Conservation (phyloP, 1,139 yeast genomes). For the Pichiaceae sp. region DNA sequence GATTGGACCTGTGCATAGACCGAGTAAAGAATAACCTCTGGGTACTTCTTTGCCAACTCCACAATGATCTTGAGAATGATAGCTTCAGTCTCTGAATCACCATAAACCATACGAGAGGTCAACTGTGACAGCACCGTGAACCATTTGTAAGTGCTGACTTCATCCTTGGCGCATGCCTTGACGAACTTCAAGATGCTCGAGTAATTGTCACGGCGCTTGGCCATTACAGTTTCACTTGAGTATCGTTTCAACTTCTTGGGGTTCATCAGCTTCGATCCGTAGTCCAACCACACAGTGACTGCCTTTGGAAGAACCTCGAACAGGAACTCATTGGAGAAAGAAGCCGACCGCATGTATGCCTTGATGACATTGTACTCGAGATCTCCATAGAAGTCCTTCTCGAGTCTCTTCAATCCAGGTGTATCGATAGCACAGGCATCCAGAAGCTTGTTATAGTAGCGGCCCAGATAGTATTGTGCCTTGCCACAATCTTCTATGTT, state of each 20-base stretch:
- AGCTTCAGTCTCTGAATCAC: slow-evolving; percentile 47
- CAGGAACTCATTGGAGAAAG: slow-evolving; percentile 59
- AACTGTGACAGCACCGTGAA: slow-evolving; percentile 83
- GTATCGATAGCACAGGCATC: slow-evolving; percentile 38
- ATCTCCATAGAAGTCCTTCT: slow-evolving; percentile 43
- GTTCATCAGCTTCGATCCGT: slow-evolving; percentile 37
- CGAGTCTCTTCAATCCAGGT: slow-evolving; percentile 17
- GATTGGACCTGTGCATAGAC: slow-evolving; percentile 70
- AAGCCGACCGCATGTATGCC: slow-evolving; percentile 59
- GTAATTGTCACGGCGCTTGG: slow-evolving; percentile 30
- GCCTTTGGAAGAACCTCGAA: slow-evolving; percentile 87
- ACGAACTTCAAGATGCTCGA: slow-evolving; percentile 47
- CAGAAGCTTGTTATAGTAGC: slow-evolving; percentile 67
- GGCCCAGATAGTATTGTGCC: slow-evolving; percentile 74
- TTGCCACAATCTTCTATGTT: slow-evolving; percentile 39
- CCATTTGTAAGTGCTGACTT: slow-evolving; percentile 61
- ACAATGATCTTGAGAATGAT: slow-evolving; percentile 50
- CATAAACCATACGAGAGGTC: slow-evolving; percentile 68
- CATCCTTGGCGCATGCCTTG: slow-evolving; percentile 30
- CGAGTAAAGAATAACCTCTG: slow-evolving; percentile 81
- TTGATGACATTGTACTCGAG: slow-evolving; percentile 59
- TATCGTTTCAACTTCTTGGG: slow-evolving; percentile 11
- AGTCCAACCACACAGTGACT: slow-evolving; percentile 87
- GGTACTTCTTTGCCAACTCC: slow-evolving; percentile 55
- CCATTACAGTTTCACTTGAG: slow-evolving; percentile 25